Percentiles rank a stretch among this genome's conserved stretches.
Evolutionary conservation across 805 yeast genomes (phyloP).

Genomic region (Hagleromyces aurorensis): DNA sequence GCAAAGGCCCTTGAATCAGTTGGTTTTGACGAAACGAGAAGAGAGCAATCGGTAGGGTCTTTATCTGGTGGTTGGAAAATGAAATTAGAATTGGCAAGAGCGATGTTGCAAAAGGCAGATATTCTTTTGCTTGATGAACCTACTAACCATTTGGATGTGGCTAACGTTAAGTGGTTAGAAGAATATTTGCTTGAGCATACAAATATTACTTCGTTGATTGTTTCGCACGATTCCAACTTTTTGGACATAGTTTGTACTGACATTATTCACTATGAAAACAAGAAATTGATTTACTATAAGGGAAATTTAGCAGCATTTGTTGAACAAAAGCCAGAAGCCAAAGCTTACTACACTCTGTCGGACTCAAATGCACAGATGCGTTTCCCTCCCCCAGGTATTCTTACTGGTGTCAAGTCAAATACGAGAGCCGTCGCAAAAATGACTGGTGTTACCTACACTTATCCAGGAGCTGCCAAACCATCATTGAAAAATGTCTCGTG

Average conservation of each 20-base stretch:
- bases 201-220: slow-evolving; percentile 88
- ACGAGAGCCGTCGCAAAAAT: slow-evolving; percentile 90
- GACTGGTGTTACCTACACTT: slow-evolving; percentile 75
- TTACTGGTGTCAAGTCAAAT: slow-evolving; percentile 93
- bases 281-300: slow-evolving; percentile 88
- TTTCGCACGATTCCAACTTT: slow-evolving; percentile 97
- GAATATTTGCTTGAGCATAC: slow-evolving; percentile 77
- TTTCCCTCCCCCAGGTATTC: slow-evolving; percentile 96
- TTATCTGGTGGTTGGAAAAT: slow-evolving; percentile 99
- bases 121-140: slow-evolving; percentile 94
- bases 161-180: slow-evolving; percentile 88
- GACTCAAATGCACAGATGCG: slow-evolving; percentile 93
- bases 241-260: slow-evolving; percentile 94
- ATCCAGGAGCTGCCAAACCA: slow-evolving; percentile 85
- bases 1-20: slow-evolving; percentile 70
- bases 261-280: slow-evolving; percentile 91
- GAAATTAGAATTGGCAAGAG: slow-evolving; percentile 98
- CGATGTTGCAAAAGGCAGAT: slow-evolving; percentile 96
- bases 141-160: slow-evolving; percentile 94
- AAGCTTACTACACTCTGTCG: slow-evolving; percentile 87
- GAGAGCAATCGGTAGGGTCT: slow-evolving; percentile 86
- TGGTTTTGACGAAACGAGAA: slow-evolving; percentile 87
- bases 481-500: slow-evolving; percentile 74
- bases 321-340: slow-evolving; percentile 89
- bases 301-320: slow-evolving; percentile 94